Conservation (phyloP, 2,329 filamentous ascomycete genomes). For the Penicillium brevicompactum region DNA sequence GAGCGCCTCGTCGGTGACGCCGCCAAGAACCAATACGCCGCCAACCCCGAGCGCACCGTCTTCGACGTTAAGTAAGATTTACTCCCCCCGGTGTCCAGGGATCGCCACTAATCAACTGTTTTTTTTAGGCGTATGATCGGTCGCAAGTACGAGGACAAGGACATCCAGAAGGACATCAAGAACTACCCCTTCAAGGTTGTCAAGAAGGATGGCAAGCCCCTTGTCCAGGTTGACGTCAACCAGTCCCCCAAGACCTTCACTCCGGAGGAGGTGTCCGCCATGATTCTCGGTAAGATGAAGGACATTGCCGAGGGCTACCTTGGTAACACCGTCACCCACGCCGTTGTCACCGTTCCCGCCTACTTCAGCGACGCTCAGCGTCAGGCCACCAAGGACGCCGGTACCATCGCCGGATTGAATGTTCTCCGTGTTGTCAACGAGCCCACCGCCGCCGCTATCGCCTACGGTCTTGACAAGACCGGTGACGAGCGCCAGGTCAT, state of each 20-base stretch:
- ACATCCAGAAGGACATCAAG: slow-evolving; percentile 92
- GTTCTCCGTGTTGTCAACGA: slow-evolving; percentile 97
- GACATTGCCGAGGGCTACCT: slow-evolving; percentile 65
- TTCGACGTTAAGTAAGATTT: slow-evolving; percentile 78
- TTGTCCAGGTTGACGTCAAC: slow-evolving; percentile 69
- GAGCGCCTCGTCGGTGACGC: slow-evolving; percentile 97
- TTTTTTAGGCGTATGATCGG: slow-evolving; percentile 73
- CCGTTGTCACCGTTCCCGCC: slow-evolving; percentile 87
- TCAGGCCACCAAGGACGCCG: slow-evolving; percentile 95
- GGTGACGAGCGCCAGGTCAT: slow-evolving; percentile 84
- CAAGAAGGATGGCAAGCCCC: slow-evolving; percentile 86
- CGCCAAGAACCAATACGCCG: slow-evolving; percentile 90
- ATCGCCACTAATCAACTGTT: slow-evolving; percentile 33
- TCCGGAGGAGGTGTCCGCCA: slow-evolving; percentile 67
- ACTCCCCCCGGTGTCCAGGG: neutral
- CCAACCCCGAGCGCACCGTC: slow-evolving; percentile 75
- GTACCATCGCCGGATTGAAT: slow-evolving; percentile 87
- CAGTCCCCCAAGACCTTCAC: slow-evolving; percentile 63
- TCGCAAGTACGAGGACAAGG: slow-evolving; percentile 79
- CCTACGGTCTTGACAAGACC: slow-evolving; percentile 89
- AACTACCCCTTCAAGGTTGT: slow-evolving; percentile 97
- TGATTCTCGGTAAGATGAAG: slow-evolving; percentile 70
- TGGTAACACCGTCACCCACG: slow-evolving; percentile 63
- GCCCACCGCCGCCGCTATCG: slow-evolving; percentile 91
- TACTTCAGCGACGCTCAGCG: slow-evolving; percentile 99